Evolutionary conservation across 2,329 filamentous ascomycete genomes (phyloP), one percentile per base, ranked within the genome.

Genomic region (Epicoccum nigrum): DNA sequence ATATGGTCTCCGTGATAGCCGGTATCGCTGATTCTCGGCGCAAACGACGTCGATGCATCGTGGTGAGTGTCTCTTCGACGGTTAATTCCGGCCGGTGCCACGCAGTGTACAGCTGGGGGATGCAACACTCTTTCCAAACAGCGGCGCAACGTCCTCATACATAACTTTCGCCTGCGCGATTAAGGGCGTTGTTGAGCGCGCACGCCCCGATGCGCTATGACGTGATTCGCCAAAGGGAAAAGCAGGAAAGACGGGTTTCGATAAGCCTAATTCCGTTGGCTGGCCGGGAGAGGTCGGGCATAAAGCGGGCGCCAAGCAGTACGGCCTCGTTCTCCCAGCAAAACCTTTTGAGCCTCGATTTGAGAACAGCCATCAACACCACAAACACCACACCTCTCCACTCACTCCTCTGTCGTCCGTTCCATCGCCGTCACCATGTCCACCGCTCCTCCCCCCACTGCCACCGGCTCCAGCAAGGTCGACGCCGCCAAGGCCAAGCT

Each of bases 401-500:
- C 64, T 68, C 65, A 49, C 23, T 52, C 57, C 44, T 50, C 54
- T 45, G 46, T 64, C 54, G 51, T 54, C 41, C 17, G 44, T 48
- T 37, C 49, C 51, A 55, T 51, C 51, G 28, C 32, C 45, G 27
- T 38, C 51, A 50, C 37, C 15, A 71, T 70, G 69, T 56, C 68
- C 54, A 68, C 67, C 59, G 49, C 57, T 50, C 64, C 74, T 58
- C 77, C 79, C 47, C 75, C 77, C 38, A 70, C 74, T 55, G 76
- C 78, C 47, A 81, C 80, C 54, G 76, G 78, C 73, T 79, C 77
- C 63, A 62, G 67, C 64, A 82, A 83, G 77, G 67, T 83, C 58
- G 80, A 83, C 62, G 77, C 77, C 65, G 66, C 77, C 62, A 79
- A 81, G 72, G 74, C 79, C 62, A 73, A 70, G 43, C 65, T 76